Percentiles rank a stretch among this genome's conserved stretches.
Evolutionary conservation across 495 filamentous ascomycete species (phyloP).

Genomic region (Parmelia sp.): DNA sequence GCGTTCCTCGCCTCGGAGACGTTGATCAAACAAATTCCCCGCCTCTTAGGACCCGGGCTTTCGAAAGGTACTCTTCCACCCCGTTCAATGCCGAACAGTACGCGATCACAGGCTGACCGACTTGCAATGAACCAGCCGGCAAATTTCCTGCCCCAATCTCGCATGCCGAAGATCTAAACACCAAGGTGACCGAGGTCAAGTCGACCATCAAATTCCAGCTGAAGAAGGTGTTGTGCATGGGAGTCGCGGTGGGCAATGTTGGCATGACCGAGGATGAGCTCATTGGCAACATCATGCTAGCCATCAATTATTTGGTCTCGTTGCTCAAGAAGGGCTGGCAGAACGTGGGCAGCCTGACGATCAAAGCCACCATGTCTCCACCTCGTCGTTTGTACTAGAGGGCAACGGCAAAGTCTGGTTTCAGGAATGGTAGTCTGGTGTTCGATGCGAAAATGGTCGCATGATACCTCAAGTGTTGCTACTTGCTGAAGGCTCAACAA

Average conservation of each 20-base stretch:
- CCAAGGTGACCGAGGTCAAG: conserved; percentile 98
- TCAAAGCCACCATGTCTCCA: conserved; percentile 99
- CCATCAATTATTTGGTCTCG: conserved; percentile 99
- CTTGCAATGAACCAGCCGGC: conserved; percentile 53
- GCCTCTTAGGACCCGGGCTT: conserved; percentile 75
- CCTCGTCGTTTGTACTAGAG: conserved; percentile 94
- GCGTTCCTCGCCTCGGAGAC: conserved; percentile 90
- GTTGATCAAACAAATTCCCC: conserved; percentile 98
- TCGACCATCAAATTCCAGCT: conserved; percentile 99
- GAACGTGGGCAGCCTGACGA: conserved; percentile 97
- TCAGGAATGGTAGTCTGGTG: too few species aligned
- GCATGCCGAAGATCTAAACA: conserved; percentile 83
- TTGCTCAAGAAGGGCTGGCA: conserved; percentile 99
- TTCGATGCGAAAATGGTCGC: too few species aligned
- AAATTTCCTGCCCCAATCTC: conserved; percentile 97
- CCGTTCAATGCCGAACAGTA: too few species aligned
- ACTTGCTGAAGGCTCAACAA: too few species aligned
- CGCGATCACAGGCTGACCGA: conserved; percentile 16
- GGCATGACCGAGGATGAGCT: conserved; percentile 95
- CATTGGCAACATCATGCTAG: conserved; percentile 91
- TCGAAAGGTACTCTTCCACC: too few species aligned
- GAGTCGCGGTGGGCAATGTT: conserved; percentile 97
- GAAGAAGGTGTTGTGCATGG: conserved; percentile 99
- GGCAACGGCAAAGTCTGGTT: too few species aligned
- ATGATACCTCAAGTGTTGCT: too few species aligned